Percentiles rank a stretch among this genome's conserved stretches.
phyloP scores from a whole-genome alignment of 306 rosid species.

The Mimosa pudica region DNA sequence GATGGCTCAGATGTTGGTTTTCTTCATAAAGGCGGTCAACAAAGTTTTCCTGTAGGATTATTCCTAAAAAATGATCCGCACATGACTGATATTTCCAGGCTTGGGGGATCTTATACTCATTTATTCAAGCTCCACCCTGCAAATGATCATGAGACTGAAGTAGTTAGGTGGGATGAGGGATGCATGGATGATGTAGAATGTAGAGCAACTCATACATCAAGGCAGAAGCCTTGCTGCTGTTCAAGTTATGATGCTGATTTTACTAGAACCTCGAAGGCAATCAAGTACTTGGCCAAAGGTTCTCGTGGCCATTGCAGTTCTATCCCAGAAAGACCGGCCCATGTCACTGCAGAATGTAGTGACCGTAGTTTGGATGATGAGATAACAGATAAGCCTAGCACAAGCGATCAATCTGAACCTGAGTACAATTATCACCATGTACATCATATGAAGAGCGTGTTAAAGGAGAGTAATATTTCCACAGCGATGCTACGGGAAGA shows the following conservation, averaged over 20 bases:
- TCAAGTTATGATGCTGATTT: slow-evolving; percentile 76
- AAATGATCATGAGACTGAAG: slow-evolving; percentile 65
- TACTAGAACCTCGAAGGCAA: slow-evolving; percentile 68
- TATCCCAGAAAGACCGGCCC: slow-evolving; percentile 82
- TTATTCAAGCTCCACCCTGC: slow-evolving; percentile 64
- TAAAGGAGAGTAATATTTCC: slow-evolving; percentile 67
- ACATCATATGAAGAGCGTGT: slow-evolving; percentile 62
- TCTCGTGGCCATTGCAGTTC: slow-evolving; percentile 67
- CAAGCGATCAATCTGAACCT: slow-evolving; percentile 84
- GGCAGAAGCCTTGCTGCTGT: slow-evolving; percentile 93
- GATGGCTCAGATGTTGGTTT: slow-evolving; percentile 72
- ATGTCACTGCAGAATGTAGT: slow-evolving; percentile 84
- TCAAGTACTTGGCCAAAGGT: slow-evolving; percentile 61
- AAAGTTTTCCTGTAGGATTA: slow-evolving; percentile 71
- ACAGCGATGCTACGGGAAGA: slow-evolving; percentile 79
- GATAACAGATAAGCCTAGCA: slow-evolving; percentile 84
- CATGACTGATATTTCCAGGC: slow-evolving; percentile 73
- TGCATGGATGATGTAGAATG: slow-evolving; percentile 86
- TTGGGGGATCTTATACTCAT: slow-evolving; percentile 91
- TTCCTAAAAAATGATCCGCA: slow-evolving; percentile 74
- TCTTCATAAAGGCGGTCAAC: slow-evolving; percentile 96
- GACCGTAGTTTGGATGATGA: slow-evolving; percentile 80
- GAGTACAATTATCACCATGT: slow-evolving; percentile 61
- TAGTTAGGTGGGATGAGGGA: slow-evolving; percentile 91
- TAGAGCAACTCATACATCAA: slow-evolving; percentile 77